Conservation (phyloP, 257 asterid species). For the Echium plantagineum region DNA sequence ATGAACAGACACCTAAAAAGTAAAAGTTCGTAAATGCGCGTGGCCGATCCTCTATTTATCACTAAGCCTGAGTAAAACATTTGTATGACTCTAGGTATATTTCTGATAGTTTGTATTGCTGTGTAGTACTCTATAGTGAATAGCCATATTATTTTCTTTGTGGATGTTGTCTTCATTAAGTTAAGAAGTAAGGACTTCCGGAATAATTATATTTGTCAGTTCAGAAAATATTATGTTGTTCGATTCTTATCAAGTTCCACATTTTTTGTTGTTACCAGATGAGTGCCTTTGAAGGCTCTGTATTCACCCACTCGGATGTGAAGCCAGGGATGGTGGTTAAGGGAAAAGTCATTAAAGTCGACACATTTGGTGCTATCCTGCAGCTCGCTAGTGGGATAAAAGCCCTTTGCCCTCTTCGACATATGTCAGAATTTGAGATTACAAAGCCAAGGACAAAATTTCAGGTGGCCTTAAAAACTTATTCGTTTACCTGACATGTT, state of each 20-base stretch:
- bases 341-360: slow-evolving; percentile 73
- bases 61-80: neutral
- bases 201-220: too few relatives aligned
- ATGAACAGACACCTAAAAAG: too few relatives aligned
- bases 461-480: slow-evolving; percentile 39
- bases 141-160: neutral
- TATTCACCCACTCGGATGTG: slow-evolving; percentile 92
- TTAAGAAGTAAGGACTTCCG: neutral
- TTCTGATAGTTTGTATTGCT: neutral
- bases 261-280: slow-evolving; percentile 38
- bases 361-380: slow-evolving; percentile 83
- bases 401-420: slow-evolving; percentile 99
- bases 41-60: slow-evolving; percentile 2
- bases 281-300: slow-evolving; percentile 83
- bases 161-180: neutral
- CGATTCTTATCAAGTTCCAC: neutral
- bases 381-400: slow-evolving; percentile 84
- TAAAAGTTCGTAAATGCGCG: neutral
- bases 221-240: too few relatives aligned
- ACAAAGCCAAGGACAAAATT: slow-evolving; percentile 85
- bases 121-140: neutral
- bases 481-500: neutral
- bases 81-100: neutral
- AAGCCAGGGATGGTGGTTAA: slow-evolving; percentile 98
- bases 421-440: slow-evolving; percentile 97